A percentile compares a stretch with the other conserved stretches of the same genome.
Evolutionary conservation across 805 yeast species (phyloP).

Genomic region (Huiozyma naganishii): DNA sequence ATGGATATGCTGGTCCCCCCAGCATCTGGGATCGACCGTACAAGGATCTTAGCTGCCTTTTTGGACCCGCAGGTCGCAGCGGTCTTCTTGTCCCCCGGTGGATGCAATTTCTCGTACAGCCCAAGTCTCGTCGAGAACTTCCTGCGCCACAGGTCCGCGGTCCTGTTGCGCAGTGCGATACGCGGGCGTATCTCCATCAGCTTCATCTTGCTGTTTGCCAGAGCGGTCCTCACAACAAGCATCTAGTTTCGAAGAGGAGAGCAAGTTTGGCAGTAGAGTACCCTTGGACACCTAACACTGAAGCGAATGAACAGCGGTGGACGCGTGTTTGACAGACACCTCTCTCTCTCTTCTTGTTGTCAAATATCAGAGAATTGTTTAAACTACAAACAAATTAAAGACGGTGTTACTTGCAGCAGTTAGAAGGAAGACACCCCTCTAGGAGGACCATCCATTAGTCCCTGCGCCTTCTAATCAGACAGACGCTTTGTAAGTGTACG

Average conservation of each 20-base stretch:
- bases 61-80: background rate
- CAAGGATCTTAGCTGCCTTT: background rate
- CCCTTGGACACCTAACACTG: too few relatives aligned
- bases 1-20: conserved; percentile 3
- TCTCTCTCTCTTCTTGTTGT: too few relatives aligned
- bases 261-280: too few relatives aligned
- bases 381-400: too few relatives aligned
- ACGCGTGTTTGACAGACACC: too few relatives aligned
- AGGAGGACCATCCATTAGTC: too few relatives aligned
- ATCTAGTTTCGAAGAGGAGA: background rate
- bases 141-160: conserved; percentile 16
- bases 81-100: conserved; percentile 1
- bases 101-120: background rate
- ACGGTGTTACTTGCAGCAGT: too few relatives aligned
- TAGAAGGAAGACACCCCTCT: too few relatives aligned
- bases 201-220: conserved; percentile 12
- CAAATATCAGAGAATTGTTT: too few relatives aligned
- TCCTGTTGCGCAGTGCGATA: conserved; percentile 15
- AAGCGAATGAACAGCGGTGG: too few relatives aligned
- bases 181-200: conserved; percentile 8
- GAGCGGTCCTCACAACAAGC: conserved; percentile 12
- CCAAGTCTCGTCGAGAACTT: conserved; percentile 8
- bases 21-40: background rate
- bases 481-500: conserved; percentile 42
- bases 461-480: conserved; percentile 2